Base-by-base conservation (phyloP, 2,329 filamentous ascomycete species). In the Curvularia hawaiiensis region DNA sequence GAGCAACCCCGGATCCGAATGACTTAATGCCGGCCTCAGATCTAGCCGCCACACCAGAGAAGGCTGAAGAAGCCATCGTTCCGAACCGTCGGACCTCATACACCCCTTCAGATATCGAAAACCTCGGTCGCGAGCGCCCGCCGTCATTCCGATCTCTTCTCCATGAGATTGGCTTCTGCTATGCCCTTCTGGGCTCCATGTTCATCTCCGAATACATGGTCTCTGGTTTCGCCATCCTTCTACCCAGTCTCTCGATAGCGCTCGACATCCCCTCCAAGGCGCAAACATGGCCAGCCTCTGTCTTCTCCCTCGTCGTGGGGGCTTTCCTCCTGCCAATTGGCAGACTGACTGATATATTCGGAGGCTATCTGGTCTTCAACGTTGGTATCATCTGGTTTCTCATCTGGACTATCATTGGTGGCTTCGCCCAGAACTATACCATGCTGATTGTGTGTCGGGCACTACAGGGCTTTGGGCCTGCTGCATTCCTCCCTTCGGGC, bases 361-460 rank as follows among this genome's bases (percentile, higher is more conserved):
- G 89, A 76, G 66, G 86, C 77, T 73, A 88, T 77, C 66, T 88
- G 1, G 81, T 92, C 1, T 85, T 91, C 55, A 82, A 89, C 0
- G 82, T 83, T 53, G 88, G 90, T 0, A 83, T 77, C 57, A 63
- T 72, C 4, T 84, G 90, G 90, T 83, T 91, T 50, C 73, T 85
- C 8, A 61, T 88, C 38, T 93, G 90, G 85, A 87, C 85, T 10
- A 75, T 93, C 52, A 78, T 91, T 52, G 84, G 84, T 16, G 90
- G 90, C 11, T 91, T 93, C 76, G 88, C 86, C 57, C 78, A 79
- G 52, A 88, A 85, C 74, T 83, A 87, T 58, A 73, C 85, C 50
- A 90, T 92, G 87, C 80, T 93, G 60, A 88, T 91, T 63, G 79
- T 89, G 53, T 90, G 87, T 69, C 87, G 90, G 51, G 90, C 90